Percentiles rank a stretch among this genome's conserved stretches.
These are phyloP conservation scores for Claviceps sp. DNA, from an alignment of 2,329 filamentous ascomycete genomes.

Conservation along the genomic window DNA sequence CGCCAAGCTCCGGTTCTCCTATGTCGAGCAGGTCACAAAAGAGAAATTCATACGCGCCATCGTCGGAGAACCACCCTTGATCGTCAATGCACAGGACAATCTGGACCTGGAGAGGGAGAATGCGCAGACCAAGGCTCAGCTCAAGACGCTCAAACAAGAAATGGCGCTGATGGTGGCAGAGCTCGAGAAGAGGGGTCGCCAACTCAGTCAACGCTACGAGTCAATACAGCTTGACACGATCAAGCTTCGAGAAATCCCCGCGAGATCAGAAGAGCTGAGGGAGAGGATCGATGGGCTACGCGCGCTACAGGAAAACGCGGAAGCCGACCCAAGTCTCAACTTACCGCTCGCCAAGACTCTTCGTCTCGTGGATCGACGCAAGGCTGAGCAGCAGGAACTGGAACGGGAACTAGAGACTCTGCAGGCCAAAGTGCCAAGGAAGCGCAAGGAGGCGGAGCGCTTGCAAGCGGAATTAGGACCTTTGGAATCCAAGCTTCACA, in stretches of 20 bases:
- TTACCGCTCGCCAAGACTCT: slow-evolving; percentile 45
- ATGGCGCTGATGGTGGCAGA: slow-evolving; percentile 60
- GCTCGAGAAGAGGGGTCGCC: slow-evolving; percentile 51
- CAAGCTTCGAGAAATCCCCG: slow-evolving; percentile 37
- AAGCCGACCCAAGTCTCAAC: slow-evolving; percentile 31
- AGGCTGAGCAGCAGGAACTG: slow-evolving; percentile 39
- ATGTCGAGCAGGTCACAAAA: slow-evolving; percentile 96
- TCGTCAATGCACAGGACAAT: slow-evolving; percentile 75
- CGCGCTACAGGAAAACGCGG: slow-evolving; percentile 21
- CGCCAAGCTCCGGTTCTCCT: slow-evolving; percentile 89
- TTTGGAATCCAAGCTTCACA: slow-evolving; percentile 53
- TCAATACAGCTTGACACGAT: slow-evolving; percentile 33
- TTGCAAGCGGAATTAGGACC: slow-evolving; percentile 54
- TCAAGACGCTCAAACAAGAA: slow-evolving; percentile 70
- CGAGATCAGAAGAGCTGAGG: slow-evolving; percentile 34
- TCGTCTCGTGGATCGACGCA: slow-evolving; percentile 36
- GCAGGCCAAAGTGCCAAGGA: slow-evolving; percentile 48
- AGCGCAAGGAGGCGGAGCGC: slow-evolving; percentile 52
- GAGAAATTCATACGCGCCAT: slow-evolving; percentile 94
- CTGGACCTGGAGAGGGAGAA: slow-evolving; percentile 57
- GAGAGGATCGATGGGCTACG: slow-evolving; percentile 32
- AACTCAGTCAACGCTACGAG: slow-evolving; percentile 43
- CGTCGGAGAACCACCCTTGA: slow-evolving; percentile 75
- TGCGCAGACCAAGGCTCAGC: slow-evolving; percentile 55
- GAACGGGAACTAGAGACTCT: slow-evolving; percentile 51